Base-by-base conservation (phyloP, 345 rosid genomes). In the Orychophragmus violaceus region DNA sequence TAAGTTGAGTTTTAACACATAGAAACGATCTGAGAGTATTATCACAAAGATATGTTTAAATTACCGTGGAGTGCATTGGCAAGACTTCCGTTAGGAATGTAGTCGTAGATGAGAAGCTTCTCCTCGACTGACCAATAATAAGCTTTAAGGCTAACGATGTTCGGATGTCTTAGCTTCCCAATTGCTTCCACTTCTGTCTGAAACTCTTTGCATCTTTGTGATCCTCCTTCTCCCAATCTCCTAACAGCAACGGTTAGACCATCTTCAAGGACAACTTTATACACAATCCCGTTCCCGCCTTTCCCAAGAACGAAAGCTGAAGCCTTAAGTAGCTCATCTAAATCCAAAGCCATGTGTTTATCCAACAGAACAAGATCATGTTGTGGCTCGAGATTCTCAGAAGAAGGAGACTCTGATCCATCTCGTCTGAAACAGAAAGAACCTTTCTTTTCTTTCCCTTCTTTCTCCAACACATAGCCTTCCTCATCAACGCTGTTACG, bases 61-160 rank as follows among this genome's bases (percentile, higher is more conserved):
- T 69, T 83, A 89, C 97, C 97, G 61, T 92, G 97, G 76, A 92
- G 83, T 56, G 93, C 91, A 70, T 71, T 62, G 54, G 87, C 81
- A 56, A 92, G 93, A 81, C 87, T 89, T 77, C 91, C 97, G 36
- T 89, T 84, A 33, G 85, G 79, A 64, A 92, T 71, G 69, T 84
- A 92, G 59, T 92, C 96, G 42, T 92, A 86, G 74, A 92, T 82
- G 39, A 92, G 86, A 78, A 92, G 79, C 83, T 89, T 92, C 83
- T 92, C 98, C 28, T 92, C 97, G 6, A 85, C 95, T 22, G 95
- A 87, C 98, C 98, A 92, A 71, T 92, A 92, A 77, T 92, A 92
- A 11, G 98, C 97, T 74, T 83, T 80, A 25, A 92, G 97, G 42
- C 77, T 87, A 27, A 82, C 95, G 21, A 92, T 74, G 56, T 92